phyloP scores from a whole-genome alignment of 345 rosid genomes.

The Raphanus raphanistrum region DNA sequence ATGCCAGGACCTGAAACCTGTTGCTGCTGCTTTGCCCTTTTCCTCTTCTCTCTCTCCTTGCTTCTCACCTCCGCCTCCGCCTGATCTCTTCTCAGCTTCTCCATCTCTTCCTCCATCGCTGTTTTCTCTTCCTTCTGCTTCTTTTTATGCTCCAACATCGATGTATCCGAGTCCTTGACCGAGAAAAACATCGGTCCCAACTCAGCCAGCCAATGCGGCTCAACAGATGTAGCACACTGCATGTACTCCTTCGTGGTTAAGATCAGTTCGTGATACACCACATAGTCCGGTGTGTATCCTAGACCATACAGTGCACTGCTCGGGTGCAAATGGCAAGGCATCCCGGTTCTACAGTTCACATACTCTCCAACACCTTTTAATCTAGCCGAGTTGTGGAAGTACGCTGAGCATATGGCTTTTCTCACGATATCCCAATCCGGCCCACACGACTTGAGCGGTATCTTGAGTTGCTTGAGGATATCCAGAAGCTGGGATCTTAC shows the following conservation, averaged over 20 bases:
- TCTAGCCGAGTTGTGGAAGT: conserved; percentile 91
- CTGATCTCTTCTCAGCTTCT: conserved; percentile 72
- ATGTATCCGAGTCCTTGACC: conserved; percentile 84
- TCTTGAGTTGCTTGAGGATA: conserved; percentile 78
- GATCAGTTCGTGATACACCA: conserved; percentile 88
- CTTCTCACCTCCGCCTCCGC: conserved; percentile 55
- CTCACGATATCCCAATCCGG: conserved; percentile 74
- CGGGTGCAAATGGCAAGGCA: conserved; percentile 95
- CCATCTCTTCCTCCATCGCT: conserved; percentile 98
- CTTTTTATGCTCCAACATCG: conserved; percentile 88
- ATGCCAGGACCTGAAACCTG: conserved; percentile 70
- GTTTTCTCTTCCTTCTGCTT: conserved; percentile 87
- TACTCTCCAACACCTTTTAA: conserved; percentile 96
- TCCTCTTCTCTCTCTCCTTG: conserved; percentile 59
- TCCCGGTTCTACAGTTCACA: conserved; percentile 79
- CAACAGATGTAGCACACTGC: conserved; percentile 96
- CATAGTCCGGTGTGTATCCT: conserved; percentile 83
- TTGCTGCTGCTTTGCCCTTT: conserved; percentile 74
- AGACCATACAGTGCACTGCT: conserved; percentile 90
- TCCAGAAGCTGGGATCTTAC: conserved; percentile 95
- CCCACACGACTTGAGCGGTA: conserved; percentile 74
- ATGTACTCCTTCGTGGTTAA: conserved; percentile 92
- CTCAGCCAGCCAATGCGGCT: conserved; percentile 94
- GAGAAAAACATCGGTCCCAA: conserved; percentile 97
- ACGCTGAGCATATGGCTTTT: conserved; percentile 90